Evolutionary conservation across 2,329 filamentous ascomycete species (phyloP).

Genomic region (Penicillium sp.): DNA sequence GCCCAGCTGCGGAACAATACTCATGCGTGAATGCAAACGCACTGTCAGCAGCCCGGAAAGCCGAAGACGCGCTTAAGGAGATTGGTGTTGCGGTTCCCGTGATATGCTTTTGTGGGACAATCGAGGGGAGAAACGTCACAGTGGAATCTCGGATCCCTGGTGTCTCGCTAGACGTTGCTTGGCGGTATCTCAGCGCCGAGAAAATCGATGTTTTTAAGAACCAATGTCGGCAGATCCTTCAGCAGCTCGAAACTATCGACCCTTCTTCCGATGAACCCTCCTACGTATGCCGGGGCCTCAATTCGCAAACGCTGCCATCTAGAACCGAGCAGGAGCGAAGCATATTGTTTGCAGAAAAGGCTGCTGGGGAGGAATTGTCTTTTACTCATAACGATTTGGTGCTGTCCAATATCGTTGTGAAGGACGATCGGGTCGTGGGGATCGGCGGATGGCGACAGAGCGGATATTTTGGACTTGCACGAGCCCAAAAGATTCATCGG

Average conservation of each 20-base stretch:
- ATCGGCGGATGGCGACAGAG: slow-evolving; percentile 38
- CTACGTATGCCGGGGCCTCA: slow-evolving; percentile 33
- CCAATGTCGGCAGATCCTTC: slow-evolving; percentile 35
- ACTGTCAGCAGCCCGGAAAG: slow-evolving; percentile 32
- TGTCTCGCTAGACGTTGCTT: slow-evolving; percentile 38
- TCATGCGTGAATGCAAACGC: slow-evolving; percentile 38
- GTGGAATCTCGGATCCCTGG: slow-evolving; percentile 40
- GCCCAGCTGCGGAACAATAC: slow-evolving; percentile 28
- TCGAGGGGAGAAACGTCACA: slow-evolving; percentile 38
- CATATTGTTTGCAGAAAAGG: slow-evolving; percentile 31
- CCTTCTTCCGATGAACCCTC: slow-evolving; percentile 26
- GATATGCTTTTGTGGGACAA: slow-evolving; percentile 35
- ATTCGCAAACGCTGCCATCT: slow-evolving; percentile 25
- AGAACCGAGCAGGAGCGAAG: slow-evolving; percentile 26
- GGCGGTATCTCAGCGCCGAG: slow-evolving; percentile 32
- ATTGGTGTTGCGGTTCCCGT: slow-evolving; percentile 33
- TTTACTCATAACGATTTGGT: slow-evolving; percentile 38
- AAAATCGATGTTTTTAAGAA: slow-evolving; percentile 34
- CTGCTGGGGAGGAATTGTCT: slow-evolving; percentile 23
- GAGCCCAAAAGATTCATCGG: slow-evolving; percentile 32
- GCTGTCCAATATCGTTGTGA: slow-evolving; percentile 36
- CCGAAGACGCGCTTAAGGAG: slow-evolving; percentile 30
- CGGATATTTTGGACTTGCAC: slow-evolving; percentile 37
- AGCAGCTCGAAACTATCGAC: slow-evolving; percentile 26
- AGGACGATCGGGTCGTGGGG: slow-evolving; percentile 35